A percentile compares a stretch with the other conserved stretches of the same genome.
phyloP scores from a whole-genome alignment of 768 basidiomycete genomes.

The Saitozyma podzolica region DNA sequence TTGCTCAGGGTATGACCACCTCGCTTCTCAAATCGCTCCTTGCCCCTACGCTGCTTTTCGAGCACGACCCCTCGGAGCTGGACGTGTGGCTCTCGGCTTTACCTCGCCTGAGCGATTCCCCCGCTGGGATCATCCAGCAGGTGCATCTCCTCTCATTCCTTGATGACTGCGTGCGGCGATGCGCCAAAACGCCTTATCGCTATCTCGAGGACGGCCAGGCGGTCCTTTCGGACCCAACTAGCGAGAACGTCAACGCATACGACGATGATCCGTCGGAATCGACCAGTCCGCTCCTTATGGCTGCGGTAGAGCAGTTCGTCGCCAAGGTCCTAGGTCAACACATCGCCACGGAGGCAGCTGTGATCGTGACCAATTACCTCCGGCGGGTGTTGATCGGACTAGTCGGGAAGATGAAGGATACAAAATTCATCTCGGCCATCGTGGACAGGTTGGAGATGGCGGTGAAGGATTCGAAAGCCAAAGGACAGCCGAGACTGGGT shows the following conservation, averaged over 20 bases:
- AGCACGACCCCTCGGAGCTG: slow-evolving; percentile 71
- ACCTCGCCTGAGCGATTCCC: slow-evolving; percentile 55
- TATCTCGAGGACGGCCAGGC: slow-evolving; percentile 73
- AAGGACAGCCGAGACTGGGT: slow-evolving; percentile 31
- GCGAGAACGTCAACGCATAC: slow-evolving; percentile 15
- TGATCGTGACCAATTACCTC: slow-evolving; percentile 66
- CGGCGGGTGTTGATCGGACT: slow-evolving; percentile 66
- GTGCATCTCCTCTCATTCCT: slow-evolving; percentile 67
- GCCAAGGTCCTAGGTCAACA: slow-evolving; percentile 65
- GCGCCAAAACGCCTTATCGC: slow-evolving; percentile 75
- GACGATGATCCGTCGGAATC: slow-evolving; percentile 21
- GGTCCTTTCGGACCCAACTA: slow-evolving; percentile 26
- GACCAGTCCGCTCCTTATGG: slow-evolving; percentile 75
- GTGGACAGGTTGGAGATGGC: slow-evolving; percentile 27
- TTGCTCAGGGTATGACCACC: slow-evolving; percentile 60
- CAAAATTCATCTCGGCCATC: slow-evolving; percentile 40
- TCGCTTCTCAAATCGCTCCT: slow-evolving; percentile 68
- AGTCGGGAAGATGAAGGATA: slow-evolving; percentile 58
- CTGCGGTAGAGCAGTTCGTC: slow-evolving; percentile 72
- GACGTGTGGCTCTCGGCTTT: slow-evolving; percentile 71
- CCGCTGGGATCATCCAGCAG: slow-evolving; percentile 42
- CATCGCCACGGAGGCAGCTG: slow-evolving; percentile 63
- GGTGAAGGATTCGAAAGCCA: slow-evolving; percentile 25
- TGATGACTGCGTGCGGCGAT: slow-evolving; percentile 82
- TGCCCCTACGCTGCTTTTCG: slow-evolving; percentile 72